A percentile compares a stretch with the other conserved stretches of the same genome.
phyloP scores from a whole-genome alignment of 169 alveolate species.

The Plasmodium coatneyi region DNA sequence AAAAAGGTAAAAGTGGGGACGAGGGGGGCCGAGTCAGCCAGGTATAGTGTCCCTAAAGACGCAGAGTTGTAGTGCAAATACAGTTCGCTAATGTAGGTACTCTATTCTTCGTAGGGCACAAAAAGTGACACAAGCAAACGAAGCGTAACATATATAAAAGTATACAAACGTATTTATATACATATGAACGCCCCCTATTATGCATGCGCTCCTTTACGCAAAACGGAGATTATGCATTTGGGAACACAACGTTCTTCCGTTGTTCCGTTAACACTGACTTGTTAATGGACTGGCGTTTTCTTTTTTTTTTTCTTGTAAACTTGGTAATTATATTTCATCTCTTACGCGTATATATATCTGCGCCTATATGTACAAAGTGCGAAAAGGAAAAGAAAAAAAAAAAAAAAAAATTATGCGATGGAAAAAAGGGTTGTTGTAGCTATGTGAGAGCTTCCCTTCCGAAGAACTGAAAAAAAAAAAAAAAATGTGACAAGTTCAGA shows the following conservation, averaged over 20 bases:
- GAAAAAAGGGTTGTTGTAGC: background rate
- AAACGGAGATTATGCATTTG: background rate
- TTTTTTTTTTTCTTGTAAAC: background rate
- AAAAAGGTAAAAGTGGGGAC: too few relatives aligned
- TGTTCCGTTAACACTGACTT: background rate
- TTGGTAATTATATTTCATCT: background rate
- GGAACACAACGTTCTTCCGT: background rate
- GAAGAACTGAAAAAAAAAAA: background rate
- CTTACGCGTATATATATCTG: background rate
- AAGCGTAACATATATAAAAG: background rate
- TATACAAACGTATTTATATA: background rate
- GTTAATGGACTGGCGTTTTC: background rate
- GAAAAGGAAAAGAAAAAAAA: background rate
- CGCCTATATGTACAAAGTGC: background rate
- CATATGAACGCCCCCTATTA: background rate
- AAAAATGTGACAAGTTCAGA: background rate
- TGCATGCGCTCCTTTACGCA: background rate
- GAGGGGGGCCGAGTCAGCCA: background rate
- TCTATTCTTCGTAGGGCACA: background rate
- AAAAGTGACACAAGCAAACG: background rate
- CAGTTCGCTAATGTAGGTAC: background rate
- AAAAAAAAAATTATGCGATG: background rate
- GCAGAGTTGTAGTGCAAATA: background rate
- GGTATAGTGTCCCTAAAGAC: background rate
- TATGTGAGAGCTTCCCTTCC: background rate